Base-by-base conservation (phyloP, 2,329 filamentous ascomycete genomes). In the Macrophomina pseudophaseolina region DNA sequence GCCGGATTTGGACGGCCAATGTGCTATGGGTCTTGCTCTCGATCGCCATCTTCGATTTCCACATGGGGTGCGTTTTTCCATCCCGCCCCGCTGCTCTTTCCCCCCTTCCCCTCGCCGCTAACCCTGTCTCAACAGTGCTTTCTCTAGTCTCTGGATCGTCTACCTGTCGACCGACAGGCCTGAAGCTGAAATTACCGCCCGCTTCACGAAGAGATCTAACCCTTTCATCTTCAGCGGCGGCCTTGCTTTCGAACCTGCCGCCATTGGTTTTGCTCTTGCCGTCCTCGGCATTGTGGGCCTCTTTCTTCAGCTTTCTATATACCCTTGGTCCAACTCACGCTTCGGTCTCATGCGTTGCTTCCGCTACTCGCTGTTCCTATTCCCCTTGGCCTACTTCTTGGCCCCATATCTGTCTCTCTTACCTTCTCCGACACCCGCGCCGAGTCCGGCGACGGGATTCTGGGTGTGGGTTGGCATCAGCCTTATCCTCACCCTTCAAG, bases 261-360 rank as follows among this genome's bases (percentile, higher is more conserved):
- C 87, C 2, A 90, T 95, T 38, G 92, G 92, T n/a, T 80, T 91
- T 51, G 90, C 91, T 4, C 93, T 94, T 81, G 88, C 91, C 2
- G 88, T 91, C 62, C 85, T 95, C 16, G 92, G 92, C 8, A 79
- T 87, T 58, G 88, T 94, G 51, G 92, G 92, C n/a, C 90, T 95
- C 44, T 80, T 83, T 0, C 81, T 95, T 53, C 90, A 92, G 74
- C 84, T 92, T 28, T 82, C 91, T 59, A 79, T 92, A 9, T 94
- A 94, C 74, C 91, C 91, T 1, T 79, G 80, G 35, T 79, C 93
- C 18, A 91, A 91, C 54, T 80, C 83, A 1, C 85, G 85, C 2
- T 84, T 92, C 1, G 92, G 91, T 40, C 90, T 90, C 1, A 79
- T 93, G 63, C 81, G 82, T 5, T 89, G 88, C 51, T 93, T 90